A percentile compares a stretch with the other conserved stretches of the same genome.
Conservation (phyloP, 768 basidiomycete species). For the Boletus eberwhitei region DNA sequence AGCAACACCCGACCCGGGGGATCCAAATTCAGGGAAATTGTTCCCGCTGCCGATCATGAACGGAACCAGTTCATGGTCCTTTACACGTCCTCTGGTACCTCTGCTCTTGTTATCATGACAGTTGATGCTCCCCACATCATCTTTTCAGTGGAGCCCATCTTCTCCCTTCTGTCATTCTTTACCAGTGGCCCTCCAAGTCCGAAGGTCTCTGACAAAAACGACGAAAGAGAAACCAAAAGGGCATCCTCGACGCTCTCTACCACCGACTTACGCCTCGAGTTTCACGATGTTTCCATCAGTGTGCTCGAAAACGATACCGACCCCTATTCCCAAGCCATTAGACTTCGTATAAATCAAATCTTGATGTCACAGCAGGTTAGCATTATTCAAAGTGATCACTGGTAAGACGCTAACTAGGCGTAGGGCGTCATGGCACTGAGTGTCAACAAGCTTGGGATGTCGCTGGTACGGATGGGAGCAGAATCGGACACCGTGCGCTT, state of each 20-base stretch:
- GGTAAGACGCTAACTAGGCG: slow-evolving; percentile 6
- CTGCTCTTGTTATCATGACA: slow-evolving; percentile 76
- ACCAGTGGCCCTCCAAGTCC: slow-evolving; percentile 46
- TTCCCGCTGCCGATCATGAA: slow-evolving; percentile 85
- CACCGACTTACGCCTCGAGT: slow-evolving; percentile 74
- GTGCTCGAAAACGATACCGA: slow-evolving; percentile 84
- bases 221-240: slow-evolving; percentile 11
- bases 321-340: slow-evolving; percentile 79
- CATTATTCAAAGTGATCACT: not conserved
- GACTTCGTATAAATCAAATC: slow-evolving; percentile 77
- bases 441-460: slow-evolving; percentile 87
- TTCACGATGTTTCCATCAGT: slow-evolving; percentile 86
- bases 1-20: slow-evolving; percentile 79
- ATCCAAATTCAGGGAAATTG: slow-evolving; percentile 90
- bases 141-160: slow-evolving; percentile 88
- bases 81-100: slow-evolving; percentile 69
- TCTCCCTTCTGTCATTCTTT: slow-evolving; percentile 86
- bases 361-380: slow-evolving; percentile 87
- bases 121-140: slow-evolving; percentile 92
- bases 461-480: slow-evolving; percentile 82
- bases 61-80: slow-evolving; percentile 93
- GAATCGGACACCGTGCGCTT: slow-evolving; percentile 83
- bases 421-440: slow-evolving; percentile 81
- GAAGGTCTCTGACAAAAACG: slow-evolving; percentile 10
- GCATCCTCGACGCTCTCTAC: slow-evolving; percentile 11